phyloP scores from a whole-genome alignment of 2,329 filamentous ascomycete genomes.

The Fusarium sp. region DNA sequence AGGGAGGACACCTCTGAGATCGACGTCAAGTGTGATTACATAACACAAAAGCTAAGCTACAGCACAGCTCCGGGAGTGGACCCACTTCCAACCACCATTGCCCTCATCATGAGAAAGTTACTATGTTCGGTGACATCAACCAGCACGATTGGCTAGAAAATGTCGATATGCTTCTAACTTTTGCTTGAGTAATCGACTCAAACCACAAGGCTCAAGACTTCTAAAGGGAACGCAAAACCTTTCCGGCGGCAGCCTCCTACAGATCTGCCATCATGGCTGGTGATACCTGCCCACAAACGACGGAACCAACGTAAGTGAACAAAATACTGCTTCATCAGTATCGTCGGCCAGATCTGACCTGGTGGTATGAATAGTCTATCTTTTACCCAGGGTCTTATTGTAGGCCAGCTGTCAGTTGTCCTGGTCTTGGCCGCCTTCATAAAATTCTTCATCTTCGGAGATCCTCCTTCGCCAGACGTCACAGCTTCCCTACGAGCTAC shows the following conservation, averaged over 20 bases:
- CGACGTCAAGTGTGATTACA: slow-evolving; percentile 27
- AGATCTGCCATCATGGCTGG: slow-evolving; percentile 50
- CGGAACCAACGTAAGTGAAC: slow-evolving; percentile 56
- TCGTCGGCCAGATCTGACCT: slow-evolving; percentile 12
- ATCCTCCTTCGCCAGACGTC: slow-evolving; percentile 84
- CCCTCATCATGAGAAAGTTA: slow-evolving; percentile 22
- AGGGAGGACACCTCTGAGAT: slow-evolving; percentile 35
- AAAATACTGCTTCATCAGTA: slow-evolving; percentile 13
- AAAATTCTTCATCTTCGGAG: slow-evolving; percentile 99
- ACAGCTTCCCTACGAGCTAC: slow-evolving; percentile 80
- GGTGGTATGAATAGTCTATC: slow-evolving; percentile 68
- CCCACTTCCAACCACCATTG: slow-evolving; percentile 17
- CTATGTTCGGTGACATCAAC: slow-evolving; percentile 32
- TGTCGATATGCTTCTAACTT: slow-evolving; percentile 3
- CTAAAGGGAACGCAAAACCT: background rate
- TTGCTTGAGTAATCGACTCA: background rate
- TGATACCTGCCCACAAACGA: slow-evolving; percentile 55
- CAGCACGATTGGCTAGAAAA: slow-evolving; percentile 2
- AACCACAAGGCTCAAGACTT: background rate
- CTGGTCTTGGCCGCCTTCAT: slow-evolving; percentile 94
- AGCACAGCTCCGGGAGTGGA: background rate
- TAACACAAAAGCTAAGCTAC: slow-evolving; percentile 20
- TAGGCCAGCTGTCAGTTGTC: slow-evolving; percentile 93
- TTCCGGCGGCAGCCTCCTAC: background rate
- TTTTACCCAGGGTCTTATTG: slow-evolving; percentile 92